These are phyloP conservation scores for Hirschfeldia incana DNA, from an alignment of 345 rosid species.

Conservation along the genomic window DNA sequence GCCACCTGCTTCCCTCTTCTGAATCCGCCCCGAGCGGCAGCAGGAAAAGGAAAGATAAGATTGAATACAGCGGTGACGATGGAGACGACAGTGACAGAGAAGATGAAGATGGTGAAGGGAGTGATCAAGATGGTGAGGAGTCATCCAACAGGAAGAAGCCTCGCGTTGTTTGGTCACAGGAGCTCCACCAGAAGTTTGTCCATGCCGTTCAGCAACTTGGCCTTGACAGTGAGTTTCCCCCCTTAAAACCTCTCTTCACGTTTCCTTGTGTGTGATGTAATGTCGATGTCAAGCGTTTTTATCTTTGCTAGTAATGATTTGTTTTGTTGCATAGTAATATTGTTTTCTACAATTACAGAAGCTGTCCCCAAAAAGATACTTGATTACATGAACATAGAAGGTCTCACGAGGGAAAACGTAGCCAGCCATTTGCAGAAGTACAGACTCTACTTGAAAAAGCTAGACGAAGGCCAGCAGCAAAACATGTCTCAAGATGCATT, in stretches of 20 bases:
- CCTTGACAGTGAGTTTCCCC: slow-evolving; percentile 65
- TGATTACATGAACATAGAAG: slow-evolving; percentile 86
- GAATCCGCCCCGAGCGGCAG: slow-evolving; percentile 1
- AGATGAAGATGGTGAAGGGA: slow-evolving; percentile 62
- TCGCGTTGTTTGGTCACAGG: slow-evolving; percentile 90
- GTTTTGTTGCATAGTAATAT: neutral
- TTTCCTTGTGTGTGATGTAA: neutral
- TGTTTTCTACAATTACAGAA: slow-evolving; percentile 48
- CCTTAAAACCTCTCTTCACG: neutral
- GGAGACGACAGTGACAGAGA: slow-evolving; percentile 54
- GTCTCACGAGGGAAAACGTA: slow-evolving; percentile 94
- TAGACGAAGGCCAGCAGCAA: slow-evolving; percentile 56
- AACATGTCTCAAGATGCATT: slow-evolving; percentile 53
- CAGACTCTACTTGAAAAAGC: slow-evolving; percentile 77
- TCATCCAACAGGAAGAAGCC: slow-evolving; percentile 73
- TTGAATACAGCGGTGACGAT: slow-evolving; percentile 34
- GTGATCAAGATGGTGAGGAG: slow-evolving; percentile 64
- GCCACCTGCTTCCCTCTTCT: slow-evolving; percentile 15
- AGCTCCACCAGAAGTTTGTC: slow-evolving; percentile 82
- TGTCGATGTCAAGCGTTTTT: neutral
- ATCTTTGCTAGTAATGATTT: too few relatives aligned
- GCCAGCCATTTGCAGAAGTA: slow-evolving; percentile 97
- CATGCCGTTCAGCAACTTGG: slow-evolving; percentile 86
- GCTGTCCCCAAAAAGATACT: slow-evolving; percentile 96
- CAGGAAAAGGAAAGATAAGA: slow-evolving; percentile 62